phyloP scores from a whole-genome alignment of 306 rosid species.

The Trifolium subterraneum region DNA sequence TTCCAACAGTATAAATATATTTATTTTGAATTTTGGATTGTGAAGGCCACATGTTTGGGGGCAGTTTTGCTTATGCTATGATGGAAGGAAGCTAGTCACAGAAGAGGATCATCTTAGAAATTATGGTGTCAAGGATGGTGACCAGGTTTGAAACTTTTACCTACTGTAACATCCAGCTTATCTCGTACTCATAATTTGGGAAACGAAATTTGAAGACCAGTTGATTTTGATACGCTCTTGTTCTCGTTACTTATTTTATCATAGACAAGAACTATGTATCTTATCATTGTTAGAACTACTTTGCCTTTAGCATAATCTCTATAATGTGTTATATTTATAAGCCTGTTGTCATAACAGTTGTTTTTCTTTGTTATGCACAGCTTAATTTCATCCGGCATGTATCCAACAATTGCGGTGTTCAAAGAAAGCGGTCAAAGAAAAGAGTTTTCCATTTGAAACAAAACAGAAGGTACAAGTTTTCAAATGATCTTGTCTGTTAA shows the following conservation, averaged over 20 bases:
- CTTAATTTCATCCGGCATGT: constrained; percentile 78
- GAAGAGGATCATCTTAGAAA: constrained; percentile 62
- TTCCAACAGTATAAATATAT: neutral
- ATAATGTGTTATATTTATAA: neutral
- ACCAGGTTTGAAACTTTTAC: constrained; percentile 63
- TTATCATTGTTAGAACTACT: constrained; percentile 28
- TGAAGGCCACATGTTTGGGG: constrained; percentile 95
- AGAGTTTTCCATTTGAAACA: constrained; percentile 44
- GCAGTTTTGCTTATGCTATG: constrained; percentile 82
- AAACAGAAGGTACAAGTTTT: constrained; percentile 54
- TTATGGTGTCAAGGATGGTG: constrained; percentile 86
- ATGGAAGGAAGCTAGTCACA: constrained; percentile 69
- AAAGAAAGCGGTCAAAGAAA: constrained; percentile 59
- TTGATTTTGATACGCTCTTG: constrained; percentile 3
- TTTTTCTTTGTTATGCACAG: constrained; percentile 50
- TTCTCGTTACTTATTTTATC: constrained; percentile 2
- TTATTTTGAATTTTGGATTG: constrained; percentile 28
- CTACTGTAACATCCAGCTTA: neutral
- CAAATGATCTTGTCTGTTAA: constrained; percentile 1
- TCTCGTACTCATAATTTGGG: neutral
- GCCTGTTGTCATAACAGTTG: constrained; percentile 21
- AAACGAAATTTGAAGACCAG: too few species aligned
- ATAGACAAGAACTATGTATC: constrained; percentile 19
- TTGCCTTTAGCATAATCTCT: constrained; percentile 18
- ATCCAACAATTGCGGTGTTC: constrained; percentile 56